Base-by-base conservation (phyloP, 441 rosid species). In the Euphorbia celastroides region DNA sequence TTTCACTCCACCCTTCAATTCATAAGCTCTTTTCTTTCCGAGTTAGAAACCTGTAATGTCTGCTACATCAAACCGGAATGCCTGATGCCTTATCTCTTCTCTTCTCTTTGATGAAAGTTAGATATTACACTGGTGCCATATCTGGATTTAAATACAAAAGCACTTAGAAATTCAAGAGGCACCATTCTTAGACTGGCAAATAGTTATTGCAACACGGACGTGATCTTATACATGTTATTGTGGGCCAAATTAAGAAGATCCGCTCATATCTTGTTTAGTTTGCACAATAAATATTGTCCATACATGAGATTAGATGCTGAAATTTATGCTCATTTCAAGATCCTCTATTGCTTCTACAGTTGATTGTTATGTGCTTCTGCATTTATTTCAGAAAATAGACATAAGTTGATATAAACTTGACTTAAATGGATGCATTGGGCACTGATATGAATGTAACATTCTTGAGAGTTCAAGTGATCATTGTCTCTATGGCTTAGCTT, bases 261-360 rank as follows among this genome's bases (percentile, higher is more conserved):
- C 69, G 31, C 31, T 48, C 59, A 48, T 28, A 34, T 68, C 30
- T 20, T 19, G 27, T 57, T 30, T 57, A 67, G 30, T n/a, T 67
- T 56, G 62, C 63, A 20, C 23, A 20, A 3, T 57, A 20, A 44
- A 30, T 34, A 34, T n/a, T 16, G 41, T 65, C 50, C 27, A 60
- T 59, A 31, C 31, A 48, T 60, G 19, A 60, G 36, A 60, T 34
- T 38, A 19, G 62, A 58, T 20, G 32, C 32, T 22, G 38, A 11
- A 44, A 38, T 41, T 38, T 16, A 20, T 34, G 54, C 34, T 14
- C 10, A 32, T 59, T 60, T 68, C 58, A 68, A 32, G 34, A 54
- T 58, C 16, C 1, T 2, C 59, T 46, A 16, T 68, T 7, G 19
- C 34, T 48, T 59, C 9, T 14, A 68, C 50, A 22, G 32, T 32